phyloP scores from a whole-genome alignment of 495 filamentous ascomycete genomes.

The Jackrogersella minutella region DNA sequence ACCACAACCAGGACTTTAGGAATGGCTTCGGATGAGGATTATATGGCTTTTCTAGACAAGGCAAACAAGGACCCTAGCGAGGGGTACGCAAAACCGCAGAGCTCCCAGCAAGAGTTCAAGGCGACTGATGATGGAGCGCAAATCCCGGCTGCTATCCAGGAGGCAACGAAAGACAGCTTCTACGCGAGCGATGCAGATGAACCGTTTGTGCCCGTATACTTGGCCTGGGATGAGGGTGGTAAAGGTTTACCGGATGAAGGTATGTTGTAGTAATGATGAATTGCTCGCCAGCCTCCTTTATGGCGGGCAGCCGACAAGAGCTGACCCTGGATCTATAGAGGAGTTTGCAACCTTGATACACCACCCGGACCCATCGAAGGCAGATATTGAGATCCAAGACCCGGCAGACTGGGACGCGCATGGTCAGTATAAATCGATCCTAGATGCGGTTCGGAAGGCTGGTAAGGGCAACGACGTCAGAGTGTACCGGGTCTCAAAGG shows the following conservation, averaged over 20 bases:
- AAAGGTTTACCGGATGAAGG: conserved; percentile 68
- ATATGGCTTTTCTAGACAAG: conserved; percentile 82
- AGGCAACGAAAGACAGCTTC: conserved; percentile 62
- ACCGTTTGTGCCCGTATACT: conserved; percentile 76
- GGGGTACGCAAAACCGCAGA: conserved; percentile 45
- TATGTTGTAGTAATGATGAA: conserved; percentile 45
- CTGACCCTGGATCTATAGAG: conserved; percentile 48
- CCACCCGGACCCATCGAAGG: conserved; percentile 56
- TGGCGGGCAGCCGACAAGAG: neutral
- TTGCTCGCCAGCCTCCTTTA: neutral
- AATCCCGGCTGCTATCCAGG: conserved; percentile 66
- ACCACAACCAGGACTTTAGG: conserved; percentile 36
- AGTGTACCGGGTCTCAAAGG: conserved; percentile 73
- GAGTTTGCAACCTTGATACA: conserved; percentile 65
- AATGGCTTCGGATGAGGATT: conserved; percentile 83
- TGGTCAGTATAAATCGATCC: conserved; percentile 65
- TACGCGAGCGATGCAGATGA: conserved; percentile 86
- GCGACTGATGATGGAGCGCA: conserved; percentile 58
- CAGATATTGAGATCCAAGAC: conserved; percentile 61
- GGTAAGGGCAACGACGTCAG: conserved; percentile 68
- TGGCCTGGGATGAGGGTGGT: conserved; percentile 66
- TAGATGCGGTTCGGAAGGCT: conserved; percentile 65
- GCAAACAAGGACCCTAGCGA: conserved; percentile 74
- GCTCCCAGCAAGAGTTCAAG: conserved; percentile 51
- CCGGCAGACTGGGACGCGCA: conserved; percentile 68